A percentile compares a stretch with the other conserved stretches of the same genome.
phyloP scores from a whole-genome alignment of 2,329 filamentous ascomycete species.

The Chaetomium sp. region DNA sequence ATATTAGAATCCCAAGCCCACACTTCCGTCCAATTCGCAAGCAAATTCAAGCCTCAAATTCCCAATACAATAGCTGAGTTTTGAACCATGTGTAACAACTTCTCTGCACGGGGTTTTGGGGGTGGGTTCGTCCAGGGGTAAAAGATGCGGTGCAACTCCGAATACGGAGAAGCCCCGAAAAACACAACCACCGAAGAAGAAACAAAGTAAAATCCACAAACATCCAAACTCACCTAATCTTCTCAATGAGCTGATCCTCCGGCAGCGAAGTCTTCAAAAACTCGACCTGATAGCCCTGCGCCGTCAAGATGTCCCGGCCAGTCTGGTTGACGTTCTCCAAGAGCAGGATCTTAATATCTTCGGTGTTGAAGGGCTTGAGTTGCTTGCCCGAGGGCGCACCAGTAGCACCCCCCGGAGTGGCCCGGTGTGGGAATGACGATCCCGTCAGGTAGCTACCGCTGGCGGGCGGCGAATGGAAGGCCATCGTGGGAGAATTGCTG shows the following conservation, averaged over 20 bases:
- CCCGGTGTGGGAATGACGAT: conserved; percentile 34
- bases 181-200: no score
- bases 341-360: conserved; percentile 93
- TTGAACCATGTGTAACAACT: not conserved
- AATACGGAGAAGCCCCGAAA: conserved; percentile 13
- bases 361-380: conserved; percentile 89
- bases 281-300: conserved; percentile 95
- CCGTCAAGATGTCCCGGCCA: conserved; percentile 71
- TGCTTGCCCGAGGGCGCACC: conserved; percentile 50
- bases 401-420: conserved; percentile 27
- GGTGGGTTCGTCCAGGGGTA: not conserved
- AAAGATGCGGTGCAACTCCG: conserved; percentile 10
- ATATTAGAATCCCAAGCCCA: no score
- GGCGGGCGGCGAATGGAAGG: conserved; percentile 66
- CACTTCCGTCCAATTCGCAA: no score
- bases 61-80: not conserved
- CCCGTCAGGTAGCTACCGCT: conserved; percentile 36
- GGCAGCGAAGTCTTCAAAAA: conserved; percentile 80
- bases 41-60: no score
- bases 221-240: conserved; percentile 65
- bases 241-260: conserved; percentile 91
- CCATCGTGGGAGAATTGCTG: conserved; percentile 65
- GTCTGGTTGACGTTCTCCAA: conserved; percentile 94
- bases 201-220: no score
- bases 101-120: not conserved